Evolutionary conservation across 148 eudicot species (phyloP).

Genomic region (Oxyria digyna): DNA sequence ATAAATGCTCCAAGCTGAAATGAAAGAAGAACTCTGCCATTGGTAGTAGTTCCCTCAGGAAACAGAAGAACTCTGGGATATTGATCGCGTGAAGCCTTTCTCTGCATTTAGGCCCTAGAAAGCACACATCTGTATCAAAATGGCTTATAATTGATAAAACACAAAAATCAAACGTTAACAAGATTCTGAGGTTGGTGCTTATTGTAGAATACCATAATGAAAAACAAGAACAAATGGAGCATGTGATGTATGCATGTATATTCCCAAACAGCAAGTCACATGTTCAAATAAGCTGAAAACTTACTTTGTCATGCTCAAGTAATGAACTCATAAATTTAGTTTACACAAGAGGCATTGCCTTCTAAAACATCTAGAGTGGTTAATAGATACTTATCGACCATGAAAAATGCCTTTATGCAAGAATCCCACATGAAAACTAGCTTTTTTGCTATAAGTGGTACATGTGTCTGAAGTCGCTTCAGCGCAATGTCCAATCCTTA

Average conservation of each 20-base stretch:
- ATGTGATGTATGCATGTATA: neutral
- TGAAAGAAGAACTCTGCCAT: slow-evolving; percentile 75
- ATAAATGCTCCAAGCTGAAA: slow-evolving; percentile 98
- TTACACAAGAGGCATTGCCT: neutral
- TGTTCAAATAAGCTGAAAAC: neutral
- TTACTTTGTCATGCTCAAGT: neutral
- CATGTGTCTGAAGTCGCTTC: neutral
- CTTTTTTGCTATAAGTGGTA: neutral
- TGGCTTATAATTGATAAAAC: slow-evolving; percentile 62
- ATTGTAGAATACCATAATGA: neutral
- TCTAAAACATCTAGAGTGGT: neutral
- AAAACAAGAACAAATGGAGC: neutral
- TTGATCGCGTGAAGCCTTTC: slow-evolving; percentile 76
- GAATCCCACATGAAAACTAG: neutral
- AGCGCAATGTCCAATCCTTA: neutral
- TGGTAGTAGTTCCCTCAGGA: slow-evolving; percentile 98
- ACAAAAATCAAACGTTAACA: slow-evolving; percentile 12
- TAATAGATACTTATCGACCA: neutral
- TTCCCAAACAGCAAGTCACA: neutral
- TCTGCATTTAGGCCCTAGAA: slow-evolving; percentile 94
- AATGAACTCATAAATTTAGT: neutral
- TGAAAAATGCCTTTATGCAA: neutral
- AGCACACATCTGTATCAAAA: slow-evolving; percentile 93
- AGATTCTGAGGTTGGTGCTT: neutral
- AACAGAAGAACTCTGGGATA: slow-evolving; percentile 87